These are phyloP conservation scores for Sapria himalayana DNA, from an alignment of 345 rosid genomes.

Conservation along the genomic window DNA sequence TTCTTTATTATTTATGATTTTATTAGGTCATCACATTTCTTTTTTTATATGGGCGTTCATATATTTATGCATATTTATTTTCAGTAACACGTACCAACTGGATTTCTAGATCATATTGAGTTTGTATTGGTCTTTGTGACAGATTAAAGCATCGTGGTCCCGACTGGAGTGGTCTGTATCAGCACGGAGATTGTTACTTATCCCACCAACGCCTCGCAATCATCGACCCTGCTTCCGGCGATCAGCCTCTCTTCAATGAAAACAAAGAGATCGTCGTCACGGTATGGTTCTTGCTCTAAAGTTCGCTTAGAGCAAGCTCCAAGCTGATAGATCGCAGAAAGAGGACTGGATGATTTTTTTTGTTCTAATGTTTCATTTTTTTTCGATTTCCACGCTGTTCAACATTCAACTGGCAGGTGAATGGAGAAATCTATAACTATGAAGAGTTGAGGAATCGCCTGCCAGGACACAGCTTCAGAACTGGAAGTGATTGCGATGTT, in stretches of 20 bases:
- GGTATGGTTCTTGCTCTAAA: slow-evolving; percentile 18
- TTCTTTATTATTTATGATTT: background rate
- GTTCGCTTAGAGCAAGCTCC: too few relatives aligned
- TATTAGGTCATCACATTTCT: background rate
- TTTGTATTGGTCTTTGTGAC: slow-evolving; percentile 1
- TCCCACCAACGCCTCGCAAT: slow-evolving; percentile 88
- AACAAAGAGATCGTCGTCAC: slow-evolving; percentile 63
- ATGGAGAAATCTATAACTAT: slow-evolving; percentile 94
- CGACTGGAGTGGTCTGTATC: slow-evolving; percentile 93
- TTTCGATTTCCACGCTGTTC: too few relatives aligned
- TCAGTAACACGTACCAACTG: background rate
- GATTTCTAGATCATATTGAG: too few relatives aligned
- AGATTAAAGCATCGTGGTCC: slow-evolving; percentile 98
- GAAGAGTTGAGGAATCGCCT: slow-evolving; percentile 45
- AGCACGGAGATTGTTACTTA: slow-evolving; percentile 46
- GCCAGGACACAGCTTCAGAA: slow-evolving; percentile 51
- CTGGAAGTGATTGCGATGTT: slow-evolving; percentile 93
- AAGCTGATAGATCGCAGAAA: too few relatives aligned
- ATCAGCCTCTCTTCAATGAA: slow-evolving; percentile 86
- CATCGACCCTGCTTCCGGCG: slow-evolving; percentile 86
- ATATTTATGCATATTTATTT: background rate
- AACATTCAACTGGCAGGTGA: too few relatives aligned
- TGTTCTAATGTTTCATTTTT: too few relatives aligned
- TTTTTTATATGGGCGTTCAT: background rate
- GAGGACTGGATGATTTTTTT: too few relatives aligned